Evolutionary conservation across 2,329 filamentous ascomycete species (phyloP).

Genomic region (Aspergillus hiratsukae): DNA sequence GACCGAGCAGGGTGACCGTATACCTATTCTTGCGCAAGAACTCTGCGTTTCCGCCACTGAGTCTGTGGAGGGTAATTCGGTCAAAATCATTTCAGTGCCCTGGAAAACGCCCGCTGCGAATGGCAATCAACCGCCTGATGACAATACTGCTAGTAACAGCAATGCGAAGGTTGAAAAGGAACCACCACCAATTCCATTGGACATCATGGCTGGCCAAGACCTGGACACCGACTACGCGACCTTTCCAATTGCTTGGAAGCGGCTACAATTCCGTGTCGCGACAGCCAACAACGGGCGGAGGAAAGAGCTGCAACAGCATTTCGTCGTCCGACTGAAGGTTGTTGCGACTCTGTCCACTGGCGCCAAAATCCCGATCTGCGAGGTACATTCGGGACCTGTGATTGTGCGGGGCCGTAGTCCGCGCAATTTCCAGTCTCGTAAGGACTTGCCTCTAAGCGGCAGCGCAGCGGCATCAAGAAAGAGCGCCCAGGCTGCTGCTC

Average conservation of each 20-base stretch:
- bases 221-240: slow-evolving; percentile 78
- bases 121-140: slow-evolving; percentile 47
- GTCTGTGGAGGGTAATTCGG: slow-evolving; percentile 85
- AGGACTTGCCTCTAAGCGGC: slow-evolving; percentile 82
- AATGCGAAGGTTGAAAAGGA: slow-evolving; percentile 71
- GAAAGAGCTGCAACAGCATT: slow-evolving; percentile 95
- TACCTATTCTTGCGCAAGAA: slow-evolving; percentile 77
- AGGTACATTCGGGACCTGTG: slow-evolving; percentile 82
- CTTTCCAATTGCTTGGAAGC: slow-evolving; percentile 90
- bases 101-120: slow-evolving; percentile 91
- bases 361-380: slow-evolving; percentile 73
- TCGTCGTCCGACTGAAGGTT: slow-evolving; percentile 82
- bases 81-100: slow-evolving; percentile 92
- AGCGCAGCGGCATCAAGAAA: slow-evolving; percentile 76
- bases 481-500: slow-evolving; percentile 45
- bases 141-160: slow-evolving; percentile 33
- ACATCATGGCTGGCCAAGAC: slow-evolving; percentile 61
- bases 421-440: slow-evolving; percentile 88
- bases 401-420: slow-evolving; percentile 92
- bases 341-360: slow-evolving; percentile 78
- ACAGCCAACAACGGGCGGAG: slow-evolving; percentile 93
- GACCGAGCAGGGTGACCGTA: slow-evolving; percentile 76
- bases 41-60: slow-evolving; percentile 88
- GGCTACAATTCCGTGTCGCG: slow-evolving; percentile 88
- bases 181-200: slow-evolving; percentile 73